Base-by-base conservation (phyloP, 345 rosid genomes). In the Microthlaspi erraticum region DNA sequence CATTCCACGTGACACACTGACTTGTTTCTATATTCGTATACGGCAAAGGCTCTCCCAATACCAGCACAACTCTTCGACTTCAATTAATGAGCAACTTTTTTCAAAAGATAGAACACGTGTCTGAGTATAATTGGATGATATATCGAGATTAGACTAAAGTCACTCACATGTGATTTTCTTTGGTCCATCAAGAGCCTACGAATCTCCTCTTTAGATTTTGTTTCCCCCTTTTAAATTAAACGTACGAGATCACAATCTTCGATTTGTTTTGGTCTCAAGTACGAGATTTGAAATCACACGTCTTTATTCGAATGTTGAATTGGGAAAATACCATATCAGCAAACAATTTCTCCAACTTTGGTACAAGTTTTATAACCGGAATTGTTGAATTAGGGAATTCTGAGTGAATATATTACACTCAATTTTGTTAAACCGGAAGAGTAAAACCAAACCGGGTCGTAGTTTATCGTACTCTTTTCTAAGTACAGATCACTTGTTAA, bases 1-100 rank as follows among this genome's bases (percentile, higher is more conserved):
- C 71, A 2, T 17, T 57, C 64, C 71, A 65, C 66, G 72, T 73
- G 77, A 65, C 65, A 65, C 65, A 31, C 1, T 58, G 70, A 73
- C 66, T 34, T 26, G n/a, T 26, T 61, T 52, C 29, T 26, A 26
- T 43, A 51, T 61, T 63, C 75, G 8, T 29, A 7, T 70, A 60
- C 67, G 52, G 67, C 60, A 60, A 51, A 42, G 46, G 46, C 38
- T 59, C 26, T 71, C 5, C 64, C 55, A 8, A 7, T n/a, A 71
- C 69, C 69, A 43, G 37, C 62, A 62, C 46, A 44, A 20, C 46
- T 41, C 44, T 71, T 23, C 7, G 13, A 32, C 6, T 2, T 23
- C 5, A 17, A 32, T 4, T 2, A 23, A 36, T 34, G 34, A 41
- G 2, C 8, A 26, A 23, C 42, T 29, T 70, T 38, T 34, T 13